Base-by-base conservation (phyloP, 257 asterid species). In the Eucommia ulmoides region DNA sequence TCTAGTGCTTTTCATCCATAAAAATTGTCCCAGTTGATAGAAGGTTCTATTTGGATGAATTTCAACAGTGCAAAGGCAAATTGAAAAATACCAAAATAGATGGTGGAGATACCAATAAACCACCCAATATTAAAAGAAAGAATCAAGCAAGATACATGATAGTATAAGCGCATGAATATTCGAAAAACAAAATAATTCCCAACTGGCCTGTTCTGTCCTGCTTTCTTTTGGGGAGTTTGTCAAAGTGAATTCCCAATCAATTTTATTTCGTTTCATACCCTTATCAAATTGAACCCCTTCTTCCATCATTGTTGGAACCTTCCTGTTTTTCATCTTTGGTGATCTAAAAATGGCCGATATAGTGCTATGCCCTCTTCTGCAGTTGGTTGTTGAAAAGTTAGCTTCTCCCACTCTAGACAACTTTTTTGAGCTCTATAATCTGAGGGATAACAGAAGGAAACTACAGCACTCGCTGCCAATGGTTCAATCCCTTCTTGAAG, bases 361-460 rank as follows among this genome's bases (percentile, higher is more conserved):
- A 26, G 57, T 59, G 21, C 25, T 59, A 17, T 2, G 41, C 26
- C 58, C 65, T 16, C 50, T 59, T 26, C 17, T 65, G 33, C 49
- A 65, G 44, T 24, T 53, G 35, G 54, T 59, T 20, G 33, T 59
- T 14, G 71, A 65, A 19, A 53, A 65, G 51, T 60, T 53, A 22
- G 54, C 66, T 55, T 41, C 56, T 53, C 61, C 66, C n/a, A 41
- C 53, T n/a, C 20, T 59, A 24, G 65, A 65, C 19, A 65, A 53
- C 53, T 48, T 65, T 20, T 45, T 25, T 26, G 62, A 53, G 12
- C 51, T 65, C 17, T 54, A 18, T 22, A 44, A 54, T 21, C 38
- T 53, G 9, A 19, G 44, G 49, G 67, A 47, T 17, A 54, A 51
- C 24, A 24, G 42, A 22, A 23, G 16, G 45, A 35, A 54, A 20